These are phyloP conservation scores for Termitomyces sp. DNA, from an alignment of 768 basidiomycete species.

Conservation along the genomic window DNA sequence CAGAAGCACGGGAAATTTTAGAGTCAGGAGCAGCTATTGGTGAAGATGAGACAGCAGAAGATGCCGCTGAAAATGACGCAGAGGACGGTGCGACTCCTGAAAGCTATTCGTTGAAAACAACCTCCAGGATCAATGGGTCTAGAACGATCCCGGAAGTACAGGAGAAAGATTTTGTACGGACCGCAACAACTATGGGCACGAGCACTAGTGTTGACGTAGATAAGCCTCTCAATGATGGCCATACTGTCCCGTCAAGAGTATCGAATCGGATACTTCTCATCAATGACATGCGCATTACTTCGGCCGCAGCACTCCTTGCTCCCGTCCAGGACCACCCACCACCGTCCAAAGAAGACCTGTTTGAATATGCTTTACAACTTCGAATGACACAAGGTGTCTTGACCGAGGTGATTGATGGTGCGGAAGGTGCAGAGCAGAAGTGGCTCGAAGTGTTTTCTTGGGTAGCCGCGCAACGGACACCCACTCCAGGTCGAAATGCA, in stretches of 20 bases:
- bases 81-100: constrained; percentile 6
- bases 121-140: not conserved
- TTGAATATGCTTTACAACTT: constrained; percentile 79
- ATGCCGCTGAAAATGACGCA: constrained; percentile 12
- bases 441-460: constrained; percentile 86
- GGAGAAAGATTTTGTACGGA: not conserved
- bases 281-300: constrained; percentile 29
- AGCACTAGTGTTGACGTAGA: not conserved
- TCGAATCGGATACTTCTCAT: constrained; percentile 13
- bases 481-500: constrained; percentile 13
- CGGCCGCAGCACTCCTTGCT: constrained; percentile 36
- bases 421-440: constrained; percentile 73
- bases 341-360: constrained; percentile 51
- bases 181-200: not conserved
- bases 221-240: not conserved
- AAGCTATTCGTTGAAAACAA: not conserved
- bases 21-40: constrained; percentile 66
- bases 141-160: not conserved
- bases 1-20: constrained; percentile 67
- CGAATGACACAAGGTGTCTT: constrained; percentile 83
- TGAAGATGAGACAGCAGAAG: constrained; percentile 18
- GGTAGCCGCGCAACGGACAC: constrained; percentile 59
- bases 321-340: constrained; percentile 42
- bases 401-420: constrained; percentile 78
- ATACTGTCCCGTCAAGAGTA: constrained; percentile 1